phyloP scores from a whole-genome alignment of 2,329 filamentous ascomycete species.

The Aureobasidium leucospermi region DNA sequence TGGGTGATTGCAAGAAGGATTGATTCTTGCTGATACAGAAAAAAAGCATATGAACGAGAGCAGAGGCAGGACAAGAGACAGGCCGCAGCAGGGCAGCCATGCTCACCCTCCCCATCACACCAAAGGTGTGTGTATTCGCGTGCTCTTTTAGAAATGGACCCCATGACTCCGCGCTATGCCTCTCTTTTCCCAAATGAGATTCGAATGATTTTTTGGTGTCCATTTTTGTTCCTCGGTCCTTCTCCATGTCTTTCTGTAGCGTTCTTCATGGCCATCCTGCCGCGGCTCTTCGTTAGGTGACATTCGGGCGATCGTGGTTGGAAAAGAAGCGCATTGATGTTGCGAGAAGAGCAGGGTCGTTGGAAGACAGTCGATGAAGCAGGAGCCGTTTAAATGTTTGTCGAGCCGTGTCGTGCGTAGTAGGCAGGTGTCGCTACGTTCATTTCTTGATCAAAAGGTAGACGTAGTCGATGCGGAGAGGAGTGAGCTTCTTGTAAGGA shows the following conservation, averaged over 20 bases:
- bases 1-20: background rate
- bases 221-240: background rate
- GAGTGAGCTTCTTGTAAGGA: slow-evolving; percentile 90
- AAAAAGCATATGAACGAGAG: background rate
- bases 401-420: background rate
- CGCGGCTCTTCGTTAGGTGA: no score
- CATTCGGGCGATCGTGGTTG: no score
- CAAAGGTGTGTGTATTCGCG: no score
- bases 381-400: no score
- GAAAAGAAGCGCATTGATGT: no score
- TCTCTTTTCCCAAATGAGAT: background rate
- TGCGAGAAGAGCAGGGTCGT: no score
- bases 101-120: no score
- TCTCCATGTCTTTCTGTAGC: background rate
- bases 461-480: slow-evolving; percentile 83
- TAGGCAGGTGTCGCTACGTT: background rate
- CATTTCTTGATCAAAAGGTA: slow-evolving; percentile 93
- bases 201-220: background rate
- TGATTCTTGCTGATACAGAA: background rate
- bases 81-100: background rate
- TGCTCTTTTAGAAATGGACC: background rate
- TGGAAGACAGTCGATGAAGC: no score
- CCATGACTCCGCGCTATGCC: slow-evolving; percentile 8
- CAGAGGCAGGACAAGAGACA: background rate
- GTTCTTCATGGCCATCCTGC: background rate